Percentiles rank a stretch among this genome's conserved stretches.
These are phyloP conservation scores for Solanum paucissectum DNA, from an alignment of 257 asterid species.

Conservation along the genomic window DNA sequence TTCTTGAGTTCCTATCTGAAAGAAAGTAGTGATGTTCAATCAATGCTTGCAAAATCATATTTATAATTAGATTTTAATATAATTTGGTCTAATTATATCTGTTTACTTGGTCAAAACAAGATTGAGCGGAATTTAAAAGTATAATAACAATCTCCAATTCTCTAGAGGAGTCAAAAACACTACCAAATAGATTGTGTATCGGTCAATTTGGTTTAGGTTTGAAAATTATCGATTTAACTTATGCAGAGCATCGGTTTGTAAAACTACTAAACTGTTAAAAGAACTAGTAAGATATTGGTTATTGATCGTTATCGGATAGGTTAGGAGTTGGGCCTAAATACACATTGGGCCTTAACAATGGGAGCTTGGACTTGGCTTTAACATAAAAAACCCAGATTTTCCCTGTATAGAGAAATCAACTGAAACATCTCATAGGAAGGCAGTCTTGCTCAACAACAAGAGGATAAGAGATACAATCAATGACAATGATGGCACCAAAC, in stretches of 20 bases:
- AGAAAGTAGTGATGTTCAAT: neutral
- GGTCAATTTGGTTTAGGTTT: neutral
- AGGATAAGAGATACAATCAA: neutral
- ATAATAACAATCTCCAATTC: neutral
- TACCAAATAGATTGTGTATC: neutral
- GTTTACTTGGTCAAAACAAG: neutral
- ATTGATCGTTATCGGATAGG: too few species aligned
- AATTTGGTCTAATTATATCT: neutral
- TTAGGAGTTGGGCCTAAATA: neutral
- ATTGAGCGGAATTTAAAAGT: neutral
- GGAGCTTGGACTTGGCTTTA: neutral
- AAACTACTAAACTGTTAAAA: neutral
- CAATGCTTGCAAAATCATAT: neutral
- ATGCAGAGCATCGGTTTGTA: neutral
- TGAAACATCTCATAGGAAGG: neutral
- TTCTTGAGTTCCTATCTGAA: neutral
- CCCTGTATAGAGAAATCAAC: neutral
- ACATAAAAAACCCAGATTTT: neutral
- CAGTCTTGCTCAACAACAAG: neutral
- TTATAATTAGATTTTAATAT: neutral
- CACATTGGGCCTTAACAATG: neutral
- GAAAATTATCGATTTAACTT: neutral
- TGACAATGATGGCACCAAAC: neutral
- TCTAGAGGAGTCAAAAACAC: neutral
- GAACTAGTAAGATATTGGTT: accelerated